Evolutionary conservation across 2,329 filamentous ascomycete species (phyloP).

Genomic region (Periconia sp.): DNA sequence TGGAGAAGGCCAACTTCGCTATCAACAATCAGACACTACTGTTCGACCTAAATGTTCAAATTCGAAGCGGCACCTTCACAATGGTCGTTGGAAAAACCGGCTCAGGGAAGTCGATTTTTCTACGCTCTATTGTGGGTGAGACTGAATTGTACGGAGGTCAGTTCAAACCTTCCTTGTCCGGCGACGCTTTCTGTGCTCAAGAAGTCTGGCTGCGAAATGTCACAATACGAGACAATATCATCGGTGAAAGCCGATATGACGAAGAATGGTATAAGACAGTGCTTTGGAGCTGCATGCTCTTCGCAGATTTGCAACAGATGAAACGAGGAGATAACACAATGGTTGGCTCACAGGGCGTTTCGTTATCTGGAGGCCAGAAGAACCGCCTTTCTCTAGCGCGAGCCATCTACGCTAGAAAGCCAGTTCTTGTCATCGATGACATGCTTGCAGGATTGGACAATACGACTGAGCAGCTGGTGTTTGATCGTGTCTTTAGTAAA

Average conservation of each 20-base stretch:
- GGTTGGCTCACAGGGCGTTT: conserved; percentile 15
- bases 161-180: not conserved
- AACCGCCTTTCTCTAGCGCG: conserved; percentile 39
- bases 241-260: not conserved
- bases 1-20: no score
- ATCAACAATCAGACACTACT: no score
- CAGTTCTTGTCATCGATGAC: conserved; percentile 51
- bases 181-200: conserved; percentile 7
- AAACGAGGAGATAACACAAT: not conserved
- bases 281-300: conserved; percentile 3
- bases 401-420: conserved; percentile 48
- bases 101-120: conserved; percentile 7
- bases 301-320: conserved; percentile 1
- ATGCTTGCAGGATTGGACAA: conserved; percentile 50
- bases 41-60: not conserved
- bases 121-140: conserved; percentile 6
- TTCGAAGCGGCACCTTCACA: conserved; percentile 1
- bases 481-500: conserved; percentile 1
- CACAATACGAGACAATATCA: conserved; percentile 7
- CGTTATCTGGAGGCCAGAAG: conserved; percentile 51
- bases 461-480: conserved; percentile 3
- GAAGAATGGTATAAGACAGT: conserved; percentile 5
- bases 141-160: not conserved
- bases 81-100: conserved; percentile 3
- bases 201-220: conserved; percentile 5